Evolutionary conservation across 1,284 basidiomycete genomes (phyloP).

Genomic region (Anthracocystis setariae): DNA sequence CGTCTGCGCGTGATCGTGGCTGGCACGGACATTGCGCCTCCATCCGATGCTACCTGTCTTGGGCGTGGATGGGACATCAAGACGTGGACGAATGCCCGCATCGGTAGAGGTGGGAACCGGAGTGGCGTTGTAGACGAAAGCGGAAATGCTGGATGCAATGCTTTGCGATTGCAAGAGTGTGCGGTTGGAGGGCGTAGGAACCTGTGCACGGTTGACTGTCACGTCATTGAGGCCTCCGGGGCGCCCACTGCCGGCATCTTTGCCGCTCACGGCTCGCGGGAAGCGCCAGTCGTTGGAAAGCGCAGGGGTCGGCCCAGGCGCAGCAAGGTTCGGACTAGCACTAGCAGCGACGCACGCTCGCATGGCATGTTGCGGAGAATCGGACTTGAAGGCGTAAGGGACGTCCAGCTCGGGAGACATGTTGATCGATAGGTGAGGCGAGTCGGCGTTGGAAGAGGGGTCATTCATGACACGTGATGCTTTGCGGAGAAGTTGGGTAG

Average conservation of each 20-base stretch:
- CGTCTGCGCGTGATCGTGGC: constrained; percentile 16
- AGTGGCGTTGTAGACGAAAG: constrained; percentile 56
- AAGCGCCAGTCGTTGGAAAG: constrained; percentile 43
- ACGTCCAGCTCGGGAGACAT: constrained; percentile 31
- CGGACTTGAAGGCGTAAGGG: constrained; percentile 14
- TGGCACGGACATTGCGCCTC: constrained; percentile 25
- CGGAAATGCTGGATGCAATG: constrained; percentile 53
- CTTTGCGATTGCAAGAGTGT: constrained; percentile 37
- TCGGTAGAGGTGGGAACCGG: constrained; percentile 19
- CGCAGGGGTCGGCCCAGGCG: constrained; percentile 33
- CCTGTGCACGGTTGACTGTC: constrained; percentile 28
- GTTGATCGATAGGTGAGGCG: constrained; percentile 43
- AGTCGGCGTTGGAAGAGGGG: constrained; percentile 7
- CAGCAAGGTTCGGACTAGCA: constrained; percentile 13
- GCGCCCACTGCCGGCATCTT: constrained; percentile 18
- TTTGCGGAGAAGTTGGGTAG: constrained; percentile 32
- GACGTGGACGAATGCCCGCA: constrained; percentile 1
- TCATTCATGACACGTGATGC: constrained; percentile 19
- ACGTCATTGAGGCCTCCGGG: constrained; percentile 18
- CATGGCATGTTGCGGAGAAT: constrained; percentile 6
- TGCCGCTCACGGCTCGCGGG: constrained; percentile 34
- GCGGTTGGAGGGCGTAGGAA: constrained; percentile 6
- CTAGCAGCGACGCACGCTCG: background rate
- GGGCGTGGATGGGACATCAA: constrained; percentile 12
- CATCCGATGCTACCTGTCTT: constrained; percentile 32